Evolutionary conservation across 805 yeast genomes (phyloP).

Genomic region (Lachancea sp.): DNA sequence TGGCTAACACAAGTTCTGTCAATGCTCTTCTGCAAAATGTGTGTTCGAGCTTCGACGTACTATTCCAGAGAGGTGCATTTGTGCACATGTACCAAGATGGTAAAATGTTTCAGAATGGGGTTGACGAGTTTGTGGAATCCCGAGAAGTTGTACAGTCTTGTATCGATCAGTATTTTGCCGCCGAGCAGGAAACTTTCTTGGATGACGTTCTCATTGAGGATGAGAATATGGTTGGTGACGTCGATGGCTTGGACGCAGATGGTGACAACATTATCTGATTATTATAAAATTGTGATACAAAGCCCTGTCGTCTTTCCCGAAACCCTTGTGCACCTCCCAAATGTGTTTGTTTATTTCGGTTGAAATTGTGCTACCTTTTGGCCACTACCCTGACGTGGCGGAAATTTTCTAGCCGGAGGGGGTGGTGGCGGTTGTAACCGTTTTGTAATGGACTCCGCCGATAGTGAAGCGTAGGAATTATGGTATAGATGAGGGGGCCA

Average conservation of each 20-base stretch:
- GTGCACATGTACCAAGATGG: slow-evolving; percentile 62
- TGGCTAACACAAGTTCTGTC: slow-evolving; percentile 77
- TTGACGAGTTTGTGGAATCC: slow-evolving; percentile 68
- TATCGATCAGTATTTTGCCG: slow-evolving; percentile 71
- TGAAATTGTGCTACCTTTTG: slow-evolving; percentile 11
- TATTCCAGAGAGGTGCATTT: slow-evolving; percentile 77
- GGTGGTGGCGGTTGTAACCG: slow-evolving; percentile 34
- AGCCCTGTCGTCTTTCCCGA: too few species aligned
- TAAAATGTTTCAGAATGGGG: slow-evolving; percentile 34
- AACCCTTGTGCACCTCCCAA: too few species aligned
- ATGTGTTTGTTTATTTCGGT: neutral
- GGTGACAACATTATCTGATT: slow-evolving; percentile 23
- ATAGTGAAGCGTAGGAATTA: slow-evolving; percentile 18
- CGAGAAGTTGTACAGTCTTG: slow-evolving; percentile 68
- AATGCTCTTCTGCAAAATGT: slow-evolving; percentile 59
- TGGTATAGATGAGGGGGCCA: slow-evolving; percentile 11
- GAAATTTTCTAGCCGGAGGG: slow-evolving; percentile 31
- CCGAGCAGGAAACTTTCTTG: slow-evolving; percentile 47
- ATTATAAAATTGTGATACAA: neutral
- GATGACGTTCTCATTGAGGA: slow-evolving; percentile 35
- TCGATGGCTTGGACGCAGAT: slow-evolving; percentile 25
- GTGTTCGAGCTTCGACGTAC: slow-evolving; percentile 69
- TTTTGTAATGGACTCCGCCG: slow-evolving; percentile 34
- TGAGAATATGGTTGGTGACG: slow-evolving; percentile 31
- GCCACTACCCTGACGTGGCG: slow-evolving; percentile 8